Percentiles rank a stretch among this genome's conserved stretches.
Evolutionary conservation across 2,329 filamentous ascomycete genomes (phyloP).

Genomic region (Lachnellula arida): DNA sequence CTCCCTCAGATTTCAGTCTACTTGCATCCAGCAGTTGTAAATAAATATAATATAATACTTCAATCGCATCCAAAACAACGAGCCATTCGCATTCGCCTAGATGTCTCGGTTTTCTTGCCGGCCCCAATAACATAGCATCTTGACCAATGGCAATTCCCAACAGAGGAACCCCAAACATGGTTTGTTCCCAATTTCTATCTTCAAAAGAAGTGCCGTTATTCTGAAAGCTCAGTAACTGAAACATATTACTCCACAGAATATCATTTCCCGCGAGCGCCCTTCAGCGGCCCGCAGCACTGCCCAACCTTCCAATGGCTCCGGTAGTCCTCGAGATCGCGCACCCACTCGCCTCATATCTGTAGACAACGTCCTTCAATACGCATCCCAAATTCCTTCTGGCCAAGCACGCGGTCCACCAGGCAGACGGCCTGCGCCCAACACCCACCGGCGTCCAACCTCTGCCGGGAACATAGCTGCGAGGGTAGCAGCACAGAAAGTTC

Average conservation of each 20-base stretch:
- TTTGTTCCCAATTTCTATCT: too few species aligned
- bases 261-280: slow-evolving; percentile 50
- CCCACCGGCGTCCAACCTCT: slow-evolving; percentile 43
- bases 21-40: too few species aligned
- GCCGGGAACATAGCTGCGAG: slow-evolving; percentile 38
- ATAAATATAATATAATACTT: too few species aligned
- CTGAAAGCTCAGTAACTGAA: too few species aligned
- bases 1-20: too few species aligned
- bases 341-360: slow-evolving; percentile 78
- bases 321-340: slow-evolving; percentile 32
- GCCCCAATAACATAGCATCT: too few species aligned
- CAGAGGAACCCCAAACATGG: too few species aligned
- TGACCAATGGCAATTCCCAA: too few species aligned
- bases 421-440: slow-evolving; percentile 41
- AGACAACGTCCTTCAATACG: slow-evolving; percentile 91
- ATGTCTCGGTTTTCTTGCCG: too few species aligned
- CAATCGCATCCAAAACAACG: too few species aligned
- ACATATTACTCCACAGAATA: slow-evolving; percentile 25
- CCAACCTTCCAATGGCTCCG: slow-evolving; percentile 29
- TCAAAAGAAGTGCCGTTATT: too few species aligned
- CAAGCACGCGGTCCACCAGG: slow-evolving; percentile 70
- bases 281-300: slow-evolving; percentile 28
- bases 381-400: slow-evolving; percentile 90
- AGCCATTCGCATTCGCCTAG: too few species aligned
- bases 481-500: slow-evolving; percentile 51